Evolutionary conservation across 352 stramenopile species (phyloP), one percentile per base, ranked within the genome.

Genomic region (Globisporangium polare): DNA sequence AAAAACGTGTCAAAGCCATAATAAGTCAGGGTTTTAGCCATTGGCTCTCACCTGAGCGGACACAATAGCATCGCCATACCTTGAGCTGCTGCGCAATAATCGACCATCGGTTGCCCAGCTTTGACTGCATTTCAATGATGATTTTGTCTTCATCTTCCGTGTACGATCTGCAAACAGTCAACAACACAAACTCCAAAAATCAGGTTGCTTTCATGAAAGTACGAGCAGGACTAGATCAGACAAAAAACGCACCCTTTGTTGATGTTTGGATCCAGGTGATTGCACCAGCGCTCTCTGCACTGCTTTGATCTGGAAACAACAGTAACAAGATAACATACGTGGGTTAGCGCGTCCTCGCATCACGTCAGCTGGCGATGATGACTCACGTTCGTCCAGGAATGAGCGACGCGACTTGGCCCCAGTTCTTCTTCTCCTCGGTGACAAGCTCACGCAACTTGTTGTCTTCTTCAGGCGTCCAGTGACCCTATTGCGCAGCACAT

Each of bases 391-490:
- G 73, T 17, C 83, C 79, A 41, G 89, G 77, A 63, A 93, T 92
- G 13, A 93, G 71, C 31, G 77, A 87, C 27, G 86, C 83, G 27
- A 93, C 74, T 81, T 93, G 85, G 41, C 92, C 86, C 95, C 92
- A 97, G 57, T 96, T 97, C 58, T 89, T 88, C 63, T 94, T 92
- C 41, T 88, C 88, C 68, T 96, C 82, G 0, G 86, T 81, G 17
- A 96, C 91, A 5, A 96, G 61, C 17, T 93, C 81, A 10, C 79
- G 71, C 50, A 97, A 58, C 46, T 96, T 92, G 5, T 51, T 72
- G 61, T 98, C 92, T 79, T 98, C 92, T 67, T 97, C 89, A 1
- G 86, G 82, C 37, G 86, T 94, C 92, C 92, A 98, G 39, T 95
- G 90, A 7, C 92, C 92, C 85, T 97, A n/a, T 29, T 42, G 27